These are phyloP conservation scores for Bacidia rubella DNA, from an alignment of 495 filamentous ascomycete species.

Conservation along the genomic window DNA sequence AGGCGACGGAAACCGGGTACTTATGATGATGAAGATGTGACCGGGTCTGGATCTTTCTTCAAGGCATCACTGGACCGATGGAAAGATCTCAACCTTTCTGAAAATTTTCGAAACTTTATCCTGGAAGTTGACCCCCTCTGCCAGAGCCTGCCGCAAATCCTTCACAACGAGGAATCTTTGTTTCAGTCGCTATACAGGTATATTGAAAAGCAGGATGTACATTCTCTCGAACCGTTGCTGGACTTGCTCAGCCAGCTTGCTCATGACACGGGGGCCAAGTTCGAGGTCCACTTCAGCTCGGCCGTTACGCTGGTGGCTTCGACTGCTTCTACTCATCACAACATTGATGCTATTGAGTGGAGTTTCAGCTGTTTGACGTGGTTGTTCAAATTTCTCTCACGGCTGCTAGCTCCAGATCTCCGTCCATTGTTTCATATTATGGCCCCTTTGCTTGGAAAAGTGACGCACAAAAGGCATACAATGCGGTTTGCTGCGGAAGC, in stretches of 20 bases:
- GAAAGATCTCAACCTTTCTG: constrained; percentile 78
- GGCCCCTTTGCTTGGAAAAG: constrained; percentile 73
- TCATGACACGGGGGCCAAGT: constrained; percentile 74
- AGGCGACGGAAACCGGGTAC: constrained; percentile 71
- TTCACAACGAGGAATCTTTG: constrained; percentile 76
- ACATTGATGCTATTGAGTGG: constrained; percentile 85
- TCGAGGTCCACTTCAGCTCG: constrained; percentile 72
- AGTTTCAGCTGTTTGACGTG: constrained; percentile 89
- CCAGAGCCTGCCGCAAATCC: constrained; percentile 79
- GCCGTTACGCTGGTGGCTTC: constrained; percentile 54
- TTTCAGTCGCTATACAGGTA: constrained; percentile 63
- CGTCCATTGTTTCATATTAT: constrained; percentile 71
- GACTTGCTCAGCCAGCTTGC: constrained; percentile 79
- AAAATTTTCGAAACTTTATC: constrained; percentile 59
- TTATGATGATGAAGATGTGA: constrained; percentile 50
- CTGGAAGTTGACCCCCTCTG: constrained; percentile 60
- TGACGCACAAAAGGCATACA: constrained; percentile 68
- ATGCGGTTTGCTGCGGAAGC: constrained; percentile 87
- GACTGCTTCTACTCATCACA: constrained; percentile 46
- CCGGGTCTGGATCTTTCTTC: constrained; percentile 61
- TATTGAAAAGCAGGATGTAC: constrained; percentile 59
- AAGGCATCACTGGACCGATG: constrained; percentile 71
- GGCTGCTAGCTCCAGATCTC: constrained; percentile 71
- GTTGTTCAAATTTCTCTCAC: constrained; percentile 90
- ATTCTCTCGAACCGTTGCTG: constrained; percentile 73